Evolutionary conservation across 139 green algal species (phyloP).

Genomic region (Zygnema circumcarinatum): DNA sequence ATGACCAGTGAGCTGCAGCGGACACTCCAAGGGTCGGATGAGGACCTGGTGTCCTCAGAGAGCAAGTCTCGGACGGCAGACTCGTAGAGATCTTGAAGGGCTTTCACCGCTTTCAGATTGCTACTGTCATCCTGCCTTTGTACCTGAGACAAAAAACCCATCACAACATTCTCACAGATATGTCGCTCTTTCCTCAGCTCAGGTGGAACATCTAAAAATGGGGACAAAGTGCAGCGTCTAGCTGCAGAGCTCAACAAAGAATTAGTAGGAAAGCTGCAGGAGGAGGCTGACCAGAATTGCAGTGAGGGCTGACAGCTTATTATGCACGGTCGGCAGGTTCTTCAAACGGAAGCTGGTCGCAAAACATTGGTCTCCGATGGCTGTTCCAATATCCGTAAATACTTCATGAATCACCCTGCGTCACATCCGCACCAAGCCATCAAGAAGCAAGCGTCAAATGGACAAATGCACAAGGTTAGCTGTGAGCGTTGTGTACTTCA

Average conservation of each 20-base stretch:
- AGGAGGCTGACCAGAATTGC: constrained; percentile 36
- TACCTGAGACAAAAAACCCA: background rate
- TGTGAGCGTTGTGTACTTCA: too few relatives aligned
- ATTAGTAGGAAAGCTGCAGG: too few relatives aligned
- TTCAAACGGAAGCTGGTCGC: constrained; percentile 23
- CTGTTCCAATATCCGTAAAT: constrained; percentile 25
- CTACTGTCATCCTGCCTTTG: constrained; percentile 17
- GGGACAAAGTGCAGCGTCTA: too few relatives aligned
- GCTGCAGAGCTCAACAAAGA: too few relatives aligned
- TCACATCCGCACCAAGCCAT: too few relatives aligned
- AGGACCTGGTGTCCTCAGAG: background rate
- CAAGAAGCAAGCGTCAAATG: too few relatives aligned
- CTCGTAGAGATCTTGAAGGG: constrained; percentile 35
- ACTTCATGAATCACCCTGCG: constrained; percentile 7
- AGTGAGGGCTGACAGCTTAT: constrained; percentile 14
- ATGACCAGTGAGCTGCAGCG: too few relatives aligned
- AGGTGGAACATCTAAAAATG: too few relatives aligned
- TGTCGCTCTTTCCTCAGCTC: too few relatives aligned
- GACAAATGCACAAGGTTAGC: background rate
- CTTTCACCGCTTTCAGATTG: background rate
- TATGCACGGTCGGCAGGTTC: constrained; percentile 1
- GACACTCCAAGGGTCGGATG: too few relatives aligned
- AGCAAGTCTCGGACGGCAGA: constrained; percentile 5
- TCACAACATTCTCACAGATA: too few relatives aligned
- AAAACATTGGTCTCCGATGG: background rate